Evolutionary conservation across 2,329 filamentous ascomycete genomes (phyloP).

Genomic region (Trichoderma semiorbis): DNA sequence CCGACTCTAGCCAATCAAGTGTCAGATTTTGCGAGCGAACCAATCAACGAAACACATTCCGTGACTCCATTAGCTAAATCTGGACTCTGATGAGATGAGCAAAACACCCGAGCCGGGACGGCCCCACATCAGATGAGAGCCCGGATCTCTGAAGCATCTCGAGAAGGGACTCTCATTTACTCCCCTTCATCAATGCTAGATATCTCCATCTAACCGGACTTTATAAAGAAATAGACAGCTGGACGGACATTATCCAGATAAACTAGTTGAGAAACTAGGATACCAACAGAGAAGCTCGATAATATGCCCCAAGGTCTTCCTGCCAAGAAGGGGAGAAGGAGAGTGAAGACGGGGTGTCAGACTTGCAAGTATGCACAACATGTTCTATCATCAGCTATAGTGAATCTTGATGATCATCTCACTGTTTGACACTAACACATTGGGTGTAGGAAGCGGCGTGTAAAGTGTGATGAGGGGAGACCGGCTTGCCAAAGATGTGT

Average conservation of each 20-base stretch:
- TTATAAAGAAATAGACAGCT: background rate
- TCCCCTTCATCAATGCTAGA: background rate
- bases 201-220: background rate
- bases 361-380: slow-evolving; percentile 30
- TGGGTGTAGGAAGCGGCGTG: slow-evolving; percentile 16
- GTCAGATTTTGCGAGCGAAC: background rate
- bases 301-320: background rate
- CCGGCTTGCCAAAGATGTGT: slow-evolving; percentile 24
- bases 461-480: slow-evolving; percentile 37
- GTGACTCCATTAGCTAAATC: background rate
- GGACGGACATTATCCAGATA: background rate
- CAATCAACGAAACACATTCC: background rate
- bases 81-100: background rate
- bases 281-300: background rate
- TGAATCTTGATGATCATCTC: background rate
- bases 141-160: background rate
- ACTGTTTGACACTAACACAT: background rate
- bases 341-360: slow-evolving; percentile 29
- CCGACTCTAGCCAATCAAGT: background rate
- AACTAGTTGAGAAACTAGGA: background rate
- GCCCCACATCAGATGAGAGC: slow-evolving; percentile 1
- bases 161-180: background rate
- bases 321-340: background rate
- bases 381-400: slow-evolving; percentile 1
- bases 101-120: background rate